Evolutionary conservation across 768 basidiomycete species (phyloP).

Genomic region (Gelatoporia subvermispora): DNA sequence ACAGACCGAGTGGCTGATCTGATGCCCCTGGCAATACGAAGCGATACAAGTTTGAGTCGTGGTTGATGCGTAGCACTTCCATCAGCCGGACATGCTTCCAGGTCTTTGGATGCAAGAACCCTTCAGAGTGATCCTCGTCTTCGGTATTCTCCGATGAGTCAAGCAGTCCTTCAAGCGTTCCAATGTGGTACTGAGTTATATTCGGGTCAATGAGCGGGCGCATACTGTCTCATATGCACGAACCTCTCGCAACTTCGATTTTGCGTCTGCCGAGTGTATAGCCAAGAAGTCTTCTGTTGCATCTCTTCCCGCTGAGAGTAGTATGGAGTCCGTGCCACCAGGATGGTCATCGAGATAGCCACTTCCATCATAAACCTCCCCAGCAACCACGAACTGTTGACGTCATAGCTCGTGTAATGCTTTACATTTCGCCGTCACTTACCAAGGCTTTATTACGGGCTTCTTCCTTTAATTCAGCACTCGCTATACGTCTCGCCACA

Average conservation of each 20-base stretch:
- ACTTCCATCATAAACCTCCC: slow-evolving; percentile 50
- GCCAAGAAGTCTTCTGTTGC: slow-evolving; percentile 62
- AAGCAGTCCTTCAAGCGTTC: slow-evolving; percentile 31
- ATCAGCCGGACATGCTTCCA: slow-evolving; percentile 46
- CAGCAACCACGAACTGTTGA: slow-evolving; percentile 49
- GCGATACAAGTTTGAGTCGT: slow-evolving; percentile 45
- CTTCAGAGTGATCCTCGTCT: slow-evolving; percentile 7
- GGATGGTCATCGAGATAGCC: slow-evolving; percentile 52
- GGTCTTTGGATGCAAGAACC: slow-evolving; percentile 39
- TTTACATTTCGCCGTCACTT: neutral
- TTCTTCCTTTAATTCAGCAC: slow-evolving; percentile 38
- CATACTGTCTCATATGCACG: neutral
- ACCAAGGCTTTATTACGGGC: slow-evolving; percentile 17
- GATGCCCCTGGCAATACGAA: slow-evolving; percentile 36
- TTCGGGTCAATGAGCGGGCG: slow-evolving; percentile 3
- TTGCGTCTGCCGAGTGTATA: slow-evolving; percentile 53
- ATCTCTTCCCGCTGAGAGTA: slow-evolving; percentile 52
- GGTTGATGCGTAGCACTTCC: slow-evolving; percentile 35
- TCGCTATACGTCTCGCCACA: slow-evolving; percentile 39
- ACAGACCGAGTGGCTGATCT: slow-evolving; percentile 45
- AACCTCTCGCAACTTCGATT: slow-evolving; percentile 38
- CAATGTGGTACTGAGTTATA: slow-evolving; percentile 38
- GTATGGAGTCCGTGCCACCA: slow-evolving; percentile 52
- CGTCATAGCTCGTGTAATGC: neutral
- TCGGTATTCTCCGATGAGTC: neutral